A percentile compares a stretch with the other conserved stretches of the same genome.
Conservation (phyloP, 345 rosid genomes). For the Euphorbia tirucalli region DNA sequence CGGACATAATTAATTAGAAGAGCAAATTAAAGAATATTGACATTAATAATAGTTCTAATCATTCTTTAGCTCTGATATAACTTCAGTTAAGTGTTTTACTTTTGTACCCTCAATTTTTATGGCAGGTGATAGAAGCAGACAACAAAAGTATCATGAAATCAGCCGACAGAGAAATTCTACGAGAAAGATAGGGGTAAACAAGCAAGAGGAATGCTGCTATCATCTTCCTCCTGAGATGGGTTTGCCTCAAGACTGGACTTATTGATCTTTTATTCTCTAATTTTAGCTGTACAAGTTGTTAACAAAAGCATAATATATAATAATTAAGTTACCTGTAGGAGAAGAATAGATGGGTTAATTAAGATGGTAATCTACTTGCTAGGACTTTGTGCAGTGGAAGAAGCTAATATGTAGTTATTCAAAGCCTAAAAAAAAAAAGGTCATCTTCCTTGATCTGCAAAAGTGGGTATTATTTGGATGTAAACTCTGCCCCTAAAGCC, state of each 20-base stretch:
- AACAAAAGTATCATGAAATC: too few relatives aligned
- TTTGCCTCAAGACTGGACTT: constrained; percentile 39
- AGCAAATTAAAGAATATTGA: too few relatives aligned
- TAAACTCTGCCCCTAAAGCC: background rate
- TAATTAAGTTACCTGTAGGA: too few relatives aligned
- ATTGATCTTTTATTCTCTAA: constrained; percentile 9
- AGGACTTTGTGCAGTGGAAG: constrained; percentile 12
- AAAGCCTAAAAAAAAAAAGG: too few relatives aligned
- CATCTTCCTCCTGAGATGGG: constrained; percentile 43
- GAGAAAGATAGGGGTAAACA: constrained; percentile 14
- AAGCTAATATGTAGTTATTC: background rate
- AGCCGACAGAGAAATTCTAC: constrained; percentile 21
- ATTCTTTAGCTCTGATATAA: too few relatives aligned
- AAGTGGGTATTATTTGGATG: background rate
- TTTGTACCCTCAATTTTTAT: background rate
- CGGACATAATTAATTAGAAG: too few relatives aligned
- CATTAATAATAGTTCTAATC: too few relatives aligned
- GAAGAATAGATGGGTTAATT: background rate
- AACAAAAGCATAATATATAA: background rate
- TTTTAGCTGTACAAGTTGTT: background rate
- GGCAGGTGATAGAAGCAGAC: too few relatives aligned
- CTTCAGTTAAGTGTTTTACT: too few relatives aligned
- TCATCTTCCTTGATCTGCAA: background rate
- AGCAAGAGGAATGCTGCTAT: constrained; percentile 31
- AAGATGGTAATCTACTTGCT: too few relatives aligned